Evolutionary conservation across 441 rosid species (phyloP), one percentile per base, ranked within the genome.

Genomic region (Lepidium campestre): DNA sequence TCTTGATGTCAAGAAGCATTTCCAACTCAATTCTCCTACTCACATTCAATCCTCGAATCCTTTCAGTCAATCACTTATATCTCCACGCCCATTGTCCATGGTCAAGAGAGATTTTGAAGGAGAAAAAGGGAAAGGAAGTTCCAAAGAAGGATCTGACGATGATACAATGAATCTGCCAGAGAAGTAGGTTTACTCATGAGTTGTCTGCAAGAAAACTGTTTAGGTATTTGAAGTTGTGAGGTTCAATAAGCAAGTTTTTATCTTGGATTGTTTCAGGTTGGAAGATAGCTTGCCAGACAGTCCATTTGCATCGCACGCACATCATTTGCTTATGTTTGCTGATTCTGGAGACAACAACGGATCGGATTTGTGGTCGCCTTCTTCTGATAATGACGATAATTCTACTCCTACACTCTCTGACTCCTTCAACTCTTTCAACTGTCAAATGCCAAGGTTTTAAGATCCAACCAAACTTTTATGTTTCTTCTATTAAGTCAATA

Each of bases 371-470:
- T 68, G 74, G 78, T 75, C 74, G 18, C 78, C 75, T 69, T 68
- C 66, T 42, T 75, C 74, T 36, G 75, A 79, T 25, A 86, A 78
- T 73, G 86, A 72, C 55, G 80, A 76, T 62, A 55, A 62, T 15
- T 48, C 67, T 7, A 65, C 52, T 60, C 70, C 80, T 14, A 66
- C 75, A 37, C 52, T 80, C 85, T 58, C 77, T 15, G 77, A 55
- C 34, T 62, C 77, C 34, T 46, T 68, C 69, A 73, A 55, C 73
- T 73, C 77, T 46, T 54, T 87, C 86, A 73, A 83, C 78, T 88
- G 78, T 81, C 98, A 84, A 73, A 77, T 85, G 49, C 92, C 92
- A 6, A 85, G 96, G 98, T 81, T 54, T 45, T 11, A 5, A 58
- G 56, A 41, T 49, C 44, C 41, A 44, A 65, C 34, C 36, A 72